Base-by-base conservation (phyloP, 805 yeast genomes). In the Zygosaccharomyces pseudorouxii region DNA sequence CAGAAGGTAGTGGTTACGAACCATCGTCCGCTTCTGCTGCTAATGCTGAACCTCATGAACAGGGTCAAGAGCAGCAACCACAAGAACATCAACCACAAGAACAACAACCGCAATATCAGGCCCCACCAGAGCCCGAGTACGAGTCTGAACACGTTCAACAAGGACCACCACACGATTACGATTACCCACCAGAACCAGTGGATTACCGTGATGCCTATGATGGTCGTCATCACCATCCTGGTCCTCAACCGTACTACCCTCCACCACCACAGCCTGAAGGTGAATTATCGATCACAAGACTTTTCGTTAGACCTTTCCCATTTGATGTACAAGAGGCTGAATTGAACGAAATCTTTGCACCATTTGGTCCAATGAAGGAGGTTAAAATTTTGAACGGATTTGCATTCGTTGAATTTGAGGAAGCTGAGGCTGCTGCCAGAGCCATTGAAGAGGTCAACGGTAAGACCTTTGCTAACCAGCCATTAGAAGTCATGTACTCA, bases 321-420 rank as follows among this genome's bases (percentile, higher is more conserved):
- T 75, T 72, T 45, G 83, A 79, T 54, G 73, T 68, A 36, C 69
- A 65, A 51, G 76, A 72, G 52, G 80, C 82, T 52, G 86, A 83
- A 60, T 70, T 86, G 47, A 83, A 82, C 69, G 87, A 79, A 50
- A 81, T 81, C 63, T 85, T 86, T 63, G 66, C 80, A 18, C 76
- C 80, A 48, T 76, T 75, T 52, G 95, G 92, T 57, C 78, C 84
- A 42, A 71, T 86, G 59, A 73, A 75, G 53, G 89, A 83, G 62
- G 80, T 84, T 46, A 81, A 81, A 64, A 69, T 85, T 57, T 75
- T 83, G 76, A 83, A 85, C 60, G 96, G 96, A 38, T 86, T 82
- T 63, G 97, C 95, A 22, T 90, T 88, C 66, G 86, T 92, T 51
- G 95, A 90, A 67, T 93, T 81, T 61, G 89, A 81, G 65, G 78